A percentile compares a stretch with the other conserved stretches of the same genome.
Evolutionary conservation across 345 rosid species (phyloP).

Genomic region (Brassica juncea): DNA sequence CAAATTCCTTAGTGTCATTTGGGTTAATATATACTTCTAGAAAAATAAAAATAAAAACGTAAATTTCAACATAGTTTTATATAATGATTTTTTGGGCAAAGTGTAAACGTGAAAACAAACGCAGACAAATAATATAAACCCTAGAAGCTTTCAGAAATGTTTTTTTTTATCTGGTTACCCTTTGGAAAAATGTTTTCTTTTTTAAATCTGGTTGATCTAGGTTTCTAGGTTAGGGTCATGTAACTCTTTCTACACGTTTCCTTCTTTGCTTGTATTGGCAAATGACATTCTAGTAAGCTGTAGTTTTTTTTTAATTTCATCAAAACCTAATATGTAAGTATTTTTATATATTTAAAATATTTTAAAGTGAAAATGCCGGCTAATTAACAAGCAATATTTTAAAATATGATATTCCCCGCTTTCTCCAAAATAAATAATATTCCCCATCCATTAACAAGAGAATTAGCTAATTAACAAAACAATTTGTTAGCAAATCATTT

Average conservation of each 20-base stretch:
- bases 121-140: not conserved
- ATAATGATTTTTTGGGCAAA: not conserved
- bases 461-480: not conserved
- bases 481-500: conserved; percentile 12
- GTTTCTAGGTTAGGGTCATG: not conserved
- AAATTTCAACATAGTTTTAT: not conserved
- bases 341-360: not conserved
- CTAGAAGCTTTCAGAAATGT: not conserved
- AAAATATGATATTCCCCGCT: not conserved
- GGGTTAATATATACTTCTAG: not conserved
- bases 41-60: no score
- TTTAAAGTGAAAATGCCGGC: not conserved
- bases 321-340: not conserved
- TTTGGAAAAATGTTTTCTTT: no score
- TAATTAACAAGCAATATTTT: not conserved
- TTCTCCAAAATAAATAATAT: not conserved
- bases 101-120: not conserved
- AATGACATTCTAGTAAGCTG: not conserved
- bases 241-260: not conserved
- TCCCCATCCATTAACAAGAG: conserved; percentile 6
- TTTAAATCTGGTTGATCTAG: not conserved
- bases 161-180: not conserved
- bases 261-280: not conserved
- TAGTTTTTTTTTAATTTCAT: not conserved
- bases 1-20: not conserved